Conservation (phyloP, 345 rosid species). For the Ceriops zippeliana region DNA sequence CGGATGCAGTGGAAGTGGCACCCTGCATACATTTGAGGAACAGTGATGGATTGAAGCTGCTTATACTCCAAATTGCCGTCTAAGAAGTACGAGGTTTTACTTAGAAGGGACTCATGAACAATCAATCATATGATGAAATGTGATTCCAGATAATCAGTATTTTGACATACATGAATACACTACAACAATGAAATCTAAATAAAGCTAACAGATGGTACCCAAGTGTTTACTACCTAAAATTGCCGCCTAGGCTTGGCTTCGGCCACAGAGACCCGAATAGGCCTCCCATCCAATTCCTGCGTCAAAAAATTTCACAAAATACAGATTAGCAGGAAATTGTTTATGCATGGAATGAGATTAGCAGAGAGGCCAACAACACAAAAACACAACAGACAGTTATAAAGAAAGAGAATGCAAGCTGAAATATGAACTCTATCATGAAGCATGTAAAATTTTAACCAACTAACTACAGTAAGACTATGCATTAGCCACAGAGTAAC, state of each 20-base stretch:
- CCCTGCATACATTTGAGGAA: not conserved
- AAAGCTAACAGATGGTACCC: slow-evolving; percentile 17
- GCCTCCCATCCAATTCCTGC: slow-evolving; percentile 86
- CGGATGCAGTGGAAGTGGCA: not conserved
- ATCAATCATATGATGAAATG: too few relatives aligned
- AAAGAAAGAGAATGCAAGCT: too few relatives aligned
- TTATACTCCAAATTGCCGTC: not conserved
- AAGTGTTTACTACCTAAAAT: slow-evolving; percentile 40
- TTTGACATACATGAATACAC: too few relatives aligned
- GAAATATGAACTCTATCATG: too few relatives aligned
- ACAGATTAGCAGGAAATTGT: not conserved
- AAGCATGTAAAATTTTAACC: too few relatives aligned
- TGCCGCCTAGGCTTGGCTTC: slow-evolving; percentile 80
- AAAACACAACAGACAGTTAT: not conserved
- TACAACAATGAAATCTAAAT: too few relatives aligned
- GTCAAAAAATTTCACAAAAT: slow-evolving; percentile 12
- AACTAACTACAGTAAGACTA: too few relatives aligned
- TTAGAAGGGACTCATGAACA: too few relatives aligned
- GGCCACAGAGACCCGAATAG: slow-evolving; percentile 80
- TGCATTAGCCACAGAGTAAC: too few relatives aligned
- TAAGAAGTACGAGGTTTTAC: too few relatives aligned
- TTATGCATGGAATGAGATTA: not conserved
- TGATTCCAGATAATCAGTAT: too few relatives aligned
- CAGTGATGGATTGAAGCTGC: not conserved
- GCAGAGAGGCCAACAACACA: not conserved